Percentiles rank a stretch among this genome's conserved stretches.
phyloP scores from a whole-genome alignment of 2,329 filamentous ascomycete genomes.

The Sporothrix schenckii region DNA sequence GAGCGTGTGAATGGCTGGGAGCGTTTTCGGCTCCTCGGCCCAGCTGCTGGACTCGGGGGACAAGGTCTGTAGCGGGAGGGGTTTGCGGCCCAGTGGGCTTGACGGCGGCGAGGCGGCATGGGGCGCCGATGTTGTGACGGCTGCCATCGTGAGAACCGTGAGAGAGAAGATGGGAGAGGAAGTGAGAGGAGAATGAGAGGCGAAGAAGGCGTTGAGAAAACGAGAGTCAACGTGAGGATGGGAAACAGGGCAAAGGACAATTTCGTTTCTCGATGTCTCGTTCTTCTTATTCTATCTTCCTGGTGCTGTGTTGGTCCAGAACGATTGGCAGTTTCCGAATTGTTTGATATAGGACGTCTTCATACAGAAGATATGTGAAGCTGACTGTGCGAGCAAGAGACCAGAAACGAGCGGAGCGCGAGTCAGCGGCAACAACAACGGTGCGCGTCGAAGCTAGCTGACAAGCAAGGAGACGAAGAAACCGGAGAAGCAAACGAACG shows the following conservation, averaged over 20 bases:
- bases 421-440: slow-evolving; percentile 6
- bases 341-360: slow-evolving; percentile 33
- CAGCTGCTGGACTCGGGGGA: slow-evolving; percentile 44
- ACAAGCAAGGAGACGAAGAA: background rate
- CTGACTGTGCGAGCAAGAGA: slow-evolving; percentile 21
- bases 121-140: slow-evolving; percentile 40
- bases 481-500: slow-evolving; percentile 22
- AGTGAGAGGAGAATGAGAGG: background rate
- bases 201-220: background rate
- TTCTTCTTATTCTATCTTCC: background rate
- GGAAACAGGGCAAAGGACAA: background rate
- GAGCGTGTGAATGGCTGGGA: slow-evolving; percentile 9
- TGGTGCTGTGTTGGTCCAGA: background rate
- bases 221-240: background rate
- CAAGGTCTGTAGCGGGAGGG: slow-evolving; percentile 43
- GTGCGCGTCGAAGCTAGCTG: slow-evolving; percentile 9
- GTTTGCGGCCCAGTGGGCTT: slow-evolving; percentile 43
- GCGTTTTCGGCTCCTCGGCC: slow-evolving; percentile 38
- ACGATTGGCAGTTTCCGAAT: slow-evolving; percentile 1
- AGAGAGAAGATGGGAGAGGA: background rate
- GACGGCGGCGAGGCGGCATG: slow-evolving; percentile 38
- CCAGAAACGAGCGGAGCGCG: slow-evolving; percentile 23
- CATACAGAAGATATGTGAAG: background rate
- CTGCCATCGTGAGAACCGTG: slow-evolving; percentile 44
- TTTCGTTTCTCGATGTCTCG: slow-evolving; percentile 8